Evolutionary conservation across 202 grass and related monocot genomes (phyloP), one percentile per base, ranked within the genome.

Genomic region (Setaria italica): DNA sequence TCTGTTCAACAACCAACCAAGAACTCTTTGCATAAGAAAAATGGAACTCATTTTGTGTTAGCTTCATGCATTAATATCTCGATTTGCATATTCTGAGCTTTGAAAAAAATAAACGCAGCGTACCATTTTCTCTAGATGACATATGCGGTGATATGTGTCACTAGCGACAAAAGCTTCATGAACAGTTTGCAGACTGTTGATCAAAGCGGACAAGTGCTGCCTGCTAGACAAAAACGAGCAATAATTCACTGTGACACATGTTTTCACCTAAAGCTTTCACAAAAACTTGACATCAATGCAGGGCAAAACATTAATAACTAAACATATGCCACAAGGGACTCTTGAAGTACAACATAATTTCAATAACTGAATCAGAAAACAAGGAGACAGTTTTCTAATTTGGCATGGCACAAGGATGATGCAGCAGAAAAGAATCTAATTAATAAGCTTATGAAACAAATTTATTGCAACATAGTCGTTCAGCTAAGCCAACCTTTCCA

Each of bases 1-100:
- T 84, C 7, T 95, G 85, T 10, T 87, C 82, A 71, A 13, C 15
- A 54, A 49, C 56, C 11, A 17, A 78, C 48, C 42, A 78, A 33
- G 15, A 54, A 21, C 2, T 80, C 45, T 30, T 29, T 86, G 32
- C 7, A 67, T 79, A 7, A 70, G 58, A 67, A 67, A 80, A 30
- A 41, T 33, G 11, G 20, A 53, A 54, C 21, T 54, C 11, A 29
- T 16, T 74, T 53, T 65, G n/a, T 35, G 15, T 41, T 19, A 51
- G 20, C 46, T 37, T 47, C 13, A 6, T 57, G 13, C 32, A 54
- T 29, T 11, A 81, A 11, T 1, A 9, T 0, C 0, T 11, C 11
- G 0, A 59, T 50, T 29, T 25, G 43, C 19, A 25, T 3, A 71
- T 50, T 50, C 15, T 49, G 19, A 32, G n/a, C 7, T 68, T 54